Conservation (phyloP, 371 early-diverging fungal genomes). For the Lichtheimia ramosa region DNA sequence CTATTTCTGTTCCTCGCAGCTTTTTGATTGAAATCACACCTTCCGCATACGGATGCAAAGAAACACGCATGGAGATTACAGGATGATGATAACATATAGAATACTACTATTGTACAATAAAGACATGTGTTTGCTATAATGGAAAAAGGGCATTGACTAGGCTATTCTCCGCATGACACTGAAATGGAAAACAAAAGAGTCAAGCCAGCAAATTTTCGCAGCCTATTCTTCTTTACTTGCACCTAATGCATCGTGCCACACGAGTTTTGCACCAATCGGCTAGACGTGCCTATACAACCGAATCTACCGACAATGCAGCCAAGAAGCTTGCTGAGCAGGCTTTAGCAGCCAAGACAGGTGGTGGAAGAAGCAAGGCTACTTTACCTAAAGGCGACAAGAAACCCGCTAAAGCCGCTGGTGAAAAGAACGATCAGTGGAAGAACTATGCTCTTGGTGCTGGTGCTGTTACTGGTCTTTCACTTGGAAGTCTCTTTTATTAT, state of each 20-base stretch:
- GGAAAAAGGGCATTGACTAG: too few species aligned
- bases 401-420: slow-evolving; percentile 41
- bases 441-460: slow-evolving; percentile 23
- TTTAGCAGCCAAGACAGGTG: slow-evolving; percentile 40
- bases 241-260: background rate
- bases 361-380: slow-evolving; percentile 28
- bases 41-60: slow-evolving; percentile 76
- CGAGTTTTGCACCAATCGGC: slow-evolving; percentile 12
- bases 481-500: slow-evolving; percentile 25
- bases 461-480: slow-evolving; percentile 13
- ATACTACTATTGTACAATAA: too few species aligned
- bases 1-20: slow-evolving; percentile 71
- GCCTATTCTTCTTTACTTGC: too few species aligned
- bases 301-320: slow-evolving; percentile 20
- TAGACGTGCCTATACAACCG: slow-evolving; percentile 18
- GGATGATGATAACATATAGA: background rate
- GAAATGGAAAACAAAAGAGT: too few species aligned
- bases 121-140: too few species aligned
- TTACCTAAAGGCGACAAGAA: slow-evolving; percentile 53
- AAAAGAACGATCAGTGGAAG: slow-evolving; percentile 28
- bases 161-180: too few species aligned
- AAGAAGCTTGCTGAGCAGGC: slow-evolving; percentile 44
- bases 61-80: slow-evolving; percentile 43
- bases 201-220: too few species aligned
- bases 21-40: slow-evolving; percentile 79